Base-by-base conservation (phyloP, 1,284 basidiomycete species). In the Rhodofomes roseus region DNA sequence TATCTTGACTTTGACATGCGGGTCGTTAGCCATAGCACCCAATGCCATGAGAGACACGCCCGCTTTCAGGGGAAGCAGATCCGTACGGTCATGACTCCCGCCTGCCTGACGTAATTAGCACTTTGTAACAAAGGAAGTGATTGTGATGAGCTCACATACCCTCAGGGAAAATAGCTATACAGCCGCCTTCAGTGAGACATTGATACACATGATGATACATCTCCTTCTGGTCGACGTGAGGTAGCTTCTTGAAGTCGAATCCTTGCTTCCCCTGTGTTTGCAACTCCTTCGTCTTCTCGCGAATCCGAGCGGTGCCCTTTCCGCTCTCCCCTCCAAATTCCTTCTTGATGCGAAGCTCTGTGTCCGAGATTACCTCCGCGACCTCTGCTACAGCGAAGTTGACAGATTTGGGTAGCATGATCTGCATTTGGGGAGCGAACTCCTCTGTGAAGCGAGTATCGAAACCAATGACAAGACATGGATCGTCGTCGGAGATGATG, bases 11-110 rank as follows among this genome's bases (percentile, higher is more conserved):
- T 87, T 86, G 55, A 95, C 80, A 55, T 79, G 83, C n/a, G 94
- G 88, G 72, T 98, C 86, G 62, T 91, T 89, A 2, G 93, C 92
- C 93, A 98, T 96, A 1, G 96, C 95, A 37, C 96, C 96, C 4
- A 98, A 82, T n/a, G 96, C 95, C 95, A 98, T 98, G 66, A 98
- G 85, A 1, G 95, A 92, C 52, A 98, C 95, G 4, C 96, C 96
- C 22, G 96, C 96, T 76, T 98, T 98, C 51, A 98, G 81, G 1
- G 96, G 96, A 39, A 98, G 82, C 57, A 98, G 83, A 72, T 98
- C 95, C 18, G 93, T 96, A 41, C 96, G 89, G 76, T 98, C 96
- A 74, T 98, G 96, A 59, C 95, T 97, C 59, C 96, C 96, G 66
- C 95, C 93, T 95, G 65, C 27, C 44, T 58, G 62, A 4, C 39